phyloP scores from a whole-genome alignment of 2,329 filamentous ascomycete species.

The Arachnopeziza araneosa region DNA sequence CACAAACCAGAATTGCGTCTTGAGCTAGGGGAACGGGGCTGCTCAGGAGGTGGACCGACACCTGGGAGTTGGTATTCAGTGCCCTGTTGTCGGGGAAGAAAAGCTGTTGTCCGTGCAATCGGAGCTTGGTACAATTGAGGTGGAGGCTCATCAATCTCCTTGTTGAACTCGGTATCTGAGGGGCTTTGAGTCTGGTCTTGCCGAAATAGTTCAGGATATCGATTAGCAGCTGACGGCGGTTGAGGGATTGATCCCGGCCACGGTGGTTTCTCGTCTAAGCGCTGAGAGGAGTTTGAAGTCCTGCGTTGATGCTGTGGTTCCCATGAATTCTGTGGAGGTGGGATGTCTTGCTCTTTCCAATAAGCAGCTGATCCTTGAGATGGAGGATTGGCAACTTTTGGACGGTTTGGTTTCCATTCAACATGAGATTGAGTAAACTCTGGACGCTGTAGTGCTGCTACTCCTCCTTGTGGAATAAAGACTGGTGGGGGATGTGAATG shows the following conservation, averaged over 20 bases:
- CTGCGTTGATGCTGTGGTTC: conserved; percentile 11
- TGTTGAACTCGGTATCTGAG: conserved; percentile 16
- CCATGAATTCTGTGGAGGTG: conserved; percentile 15
- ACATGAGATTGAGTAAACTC: conserved; percentile 19
- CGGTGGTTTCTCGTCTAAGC: not conserved
- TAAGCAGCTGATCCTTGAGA: conserved; percentile 3
- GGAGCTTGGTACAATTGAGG: conserved; percentile 26
- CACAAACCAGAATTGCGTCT: conserved; percentile 41
- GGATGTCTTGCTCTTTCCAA: conserved; percentile 9
- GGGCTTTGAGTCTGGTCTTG: conserved; percentile 17
- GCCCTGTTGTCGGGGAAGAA: conserved; percentile 36
- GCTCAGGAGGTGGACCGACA: conserved; percentile 33
- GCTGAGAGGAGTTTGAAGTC: conserved; percentile 7
- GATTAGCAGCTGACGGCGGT: conserved; percentile 46
- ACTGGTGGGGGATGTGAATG: not conserved
- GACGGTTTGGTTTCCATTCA: conserved; percentile 21
- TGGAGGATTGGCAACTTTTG: conserved; percentile 11
- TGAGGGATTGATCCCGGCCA: conserved; percentile 18
- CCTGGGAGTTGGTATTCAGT: conserved; percentile 36
- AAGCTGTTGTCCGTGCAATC: conserved; percentile 27
- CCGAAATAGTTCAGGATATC: conserved; percentile 45
- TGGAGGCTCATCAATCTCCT: conserved; percentile 21
- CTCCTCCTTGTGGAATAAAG: not conserved
- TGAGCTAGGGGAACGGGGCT: conserved; percentile 25
- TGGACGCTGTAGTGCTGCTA: not conserved